Conservation (phyloP, 352 stramenopile genomes). For the Phytophthora nicotianae region DNA sequence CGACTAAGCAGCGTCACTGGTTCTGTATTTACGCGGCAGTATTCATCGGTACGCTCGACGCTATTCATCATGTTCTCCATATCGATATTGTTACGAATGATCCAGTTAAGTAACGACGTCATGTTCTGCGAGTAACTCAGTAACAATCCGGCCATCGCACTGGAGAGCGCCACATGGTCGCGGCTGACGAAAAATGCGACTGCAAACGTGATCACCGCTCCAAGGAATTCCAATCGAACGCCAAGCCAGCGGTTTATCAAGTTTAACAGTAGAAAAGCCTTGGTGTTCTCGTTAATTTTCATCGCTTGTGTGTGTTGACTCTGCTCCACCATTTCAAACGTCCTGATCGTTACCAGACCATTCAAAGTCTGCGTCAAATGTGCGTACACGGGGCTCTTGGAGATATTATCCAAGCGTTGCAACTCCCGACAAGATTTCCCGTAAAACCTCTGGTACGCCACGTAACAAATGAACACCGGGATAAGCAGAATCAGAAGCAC, state of each 20-base stretch:
- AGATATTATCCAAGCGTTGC: conserved; percentile 65
- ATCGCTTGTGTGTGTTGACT: conserved; percentile 41
- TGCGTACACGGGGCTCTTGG: conserved; percentile 90
- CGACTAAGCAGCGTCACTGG: conserved; percentile 31
- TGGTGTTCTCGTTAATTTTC: conserved; percentile 71
- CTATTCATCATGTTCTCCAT: conserved; percentile 96
- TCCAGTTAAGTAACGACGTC: conserved; percentile 95
- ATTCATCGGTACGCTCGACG: conserved; percentile 84
- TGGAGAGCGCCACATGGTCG: conserved; percentile 49
- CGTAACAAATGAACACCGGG: conserved; percentile 71
- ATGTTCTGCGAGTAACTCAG: conserved; percentile 94
- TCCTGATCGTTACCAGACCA: conserved; percentile 72
- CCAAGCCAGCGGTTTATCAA: conserved; percentile 96
- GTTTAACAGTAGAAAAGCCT: conserved; percentile 92
- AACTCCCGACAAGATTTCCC: conserved; percentile 69
- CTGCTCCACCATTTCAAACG: conserved; percentile 59
- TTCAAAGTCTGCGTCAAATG: conserved; percentile 92
- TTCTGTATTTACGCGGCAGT: conserved; percentile 56
- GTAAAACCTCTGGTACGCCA: conserved; percentile 72
- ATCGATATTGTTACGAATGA: conserved; percentile 93
- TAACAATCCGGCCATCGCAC: conserved; percentile 90
- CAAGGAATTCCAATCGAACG: conserved; percentile 90
- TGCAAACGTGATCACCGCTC: conserved; percentile 89
- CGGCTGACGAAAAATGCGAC: conserved; percentile 91
- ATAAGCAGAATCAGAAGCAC: conserved; percentile 58